phyloP scores from a whole-genome alignment of 495 filamentous ascomycete genomes.

The Symbiotaphrina buchneri region DNA sequence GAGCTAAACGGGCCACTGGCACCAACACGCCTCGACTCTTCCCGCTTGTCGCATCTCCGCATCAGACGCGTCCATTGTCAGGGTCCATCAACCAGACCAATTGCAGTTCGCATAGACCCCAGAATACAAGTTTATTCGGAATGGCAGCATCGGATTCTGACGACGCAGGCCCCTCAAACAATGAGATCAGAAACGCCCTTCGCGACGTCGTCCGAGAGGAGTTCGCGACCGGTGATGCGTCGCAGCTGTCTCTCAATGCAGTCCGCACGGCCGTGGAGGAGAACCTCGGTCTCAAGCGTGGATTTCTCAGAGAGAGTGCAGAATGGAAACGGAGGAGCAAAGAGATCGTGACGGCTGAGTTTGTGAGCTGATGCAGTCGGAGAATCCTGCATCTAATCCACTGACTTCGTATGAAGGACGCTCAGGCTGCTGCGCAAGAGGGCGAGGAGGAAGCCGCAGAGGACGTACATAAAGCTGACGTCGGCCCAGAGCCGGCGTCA shows the following conservation, averaged over 20 bases:
- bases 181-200: slow-evolving; percentile 24
- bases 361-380: slow-evolving; percentile 25
- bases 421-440: slow-evolving; percentile 1
- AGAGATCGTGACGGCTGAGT: slow-evolving; percentile 39
- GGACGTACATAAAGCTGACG: background rate
- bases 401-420: background rate
- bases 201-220: slow-evolving; percentile 32
- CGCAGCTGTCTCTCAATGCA: slow-evolving; percentile 53
- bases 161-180: too few relatives aligned
- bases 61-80: too few relatives aligned
- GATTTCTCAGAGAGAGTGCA: slow-evolving; percentile 39
- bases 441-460: background rate
- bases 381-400: slow-evolving; percentile 2
- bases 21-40: too few relatives aligned
- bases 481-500: too few relatives aligned
- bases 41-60: too few relatives aligned
- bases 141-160: too few relatives aligned
- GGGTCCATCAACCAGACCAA: too few relatives aligned
- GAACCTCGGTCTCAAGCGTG: slow-evolving; percentile 35
- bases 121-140: too few relatives aligned
- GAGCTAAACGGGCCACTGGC: too few relatives aligned
- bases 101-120: too few relatives aligned
- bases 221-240: slow-evolving; percentile 30
- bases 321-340: slow-evolving; percentile 72
- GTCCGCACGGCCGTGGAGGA: slow-evolving; percentile 46